Percentiles rank a stretch among this genome's conserved stretches.
These are phyloP conservation scores for Immersiporthe knoxdaviesiana DNA, from an alignment of 2,329 filamentous ascomycete genomes.

Conservation along the genomic window DNA sequence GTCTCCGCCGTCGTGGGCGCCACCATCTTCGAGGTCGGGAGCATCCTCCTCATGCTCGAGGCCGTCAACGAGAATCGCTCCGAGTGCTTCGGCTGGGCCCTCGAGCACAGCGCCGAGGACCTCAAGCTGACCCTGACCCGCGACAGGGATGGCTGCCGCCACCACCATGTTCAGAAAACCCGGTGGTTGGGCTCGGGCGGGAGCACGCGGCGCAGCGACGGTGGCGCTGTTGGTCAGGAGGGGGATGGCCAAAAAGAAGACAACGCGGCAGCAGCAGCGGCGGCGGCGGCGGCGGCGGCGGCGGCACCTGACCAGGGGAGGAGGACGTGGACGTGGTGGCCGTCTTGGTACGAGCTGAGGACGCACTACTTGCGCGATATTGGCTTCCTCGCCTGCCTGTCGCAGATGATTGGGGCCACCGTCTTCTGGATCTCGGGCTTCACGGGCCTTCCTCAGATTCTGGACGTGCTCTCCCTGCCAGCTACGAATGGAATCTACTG, in stretches of 20 bases:
- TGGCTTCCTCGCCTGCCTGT: slow-evolving; percentile 63
- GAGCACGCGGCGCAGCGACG: neutral
- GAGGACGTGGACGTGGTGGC: slow-evolving; percentile 62
- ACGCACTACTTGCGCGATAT: slow-evolving; percentile 65
- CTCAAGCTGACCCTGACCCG: slow-evolving; percentile 6
- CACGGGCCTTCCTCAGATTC: slow-evolving; percentile 61
- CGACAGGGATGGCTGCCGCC: slow-evolving; percentile 26
- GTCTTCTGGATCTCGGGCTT: slow-evolving; percentile 69
- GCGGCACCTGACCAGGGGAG: neutral
- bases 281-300: neutral
- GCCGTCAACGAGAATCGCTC: slow-evolving; percentile 69
- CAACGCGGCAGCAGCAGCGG: neutral
- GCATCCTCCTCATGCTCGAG: slow-evolving; percentile 65
- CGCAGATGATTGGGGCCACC: slow-evolving; percentile 61
- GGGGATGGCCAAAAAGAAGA: neutral
- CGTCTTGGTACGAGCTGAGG: slow-evolving; percentile 57
- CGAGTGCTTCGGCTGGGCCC: slow-evolving; percentile 71
- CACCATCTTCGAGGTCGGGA: slow-evolving; percentile 67
- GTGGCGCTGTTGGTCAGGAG: neutral
- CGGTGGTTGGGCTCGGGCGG: slow-evolving; percentile 16
- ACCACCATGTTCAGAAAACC: slow-evolving; percentile 31
- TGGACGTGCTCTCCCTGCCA: slow-evolving; percentile 48
- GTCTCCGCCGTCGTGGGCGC: slow-evolving; percentile 69
- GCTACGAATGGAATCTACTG: slow-evolving; percentile 62
- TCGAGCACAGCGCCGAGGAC: slow-evolving; percentile 48